These are phyloP conservation scores for Prinsepia uniflora DNA, from an alignment of 306 rosid species.

Conservation along the genomic window DNA sequence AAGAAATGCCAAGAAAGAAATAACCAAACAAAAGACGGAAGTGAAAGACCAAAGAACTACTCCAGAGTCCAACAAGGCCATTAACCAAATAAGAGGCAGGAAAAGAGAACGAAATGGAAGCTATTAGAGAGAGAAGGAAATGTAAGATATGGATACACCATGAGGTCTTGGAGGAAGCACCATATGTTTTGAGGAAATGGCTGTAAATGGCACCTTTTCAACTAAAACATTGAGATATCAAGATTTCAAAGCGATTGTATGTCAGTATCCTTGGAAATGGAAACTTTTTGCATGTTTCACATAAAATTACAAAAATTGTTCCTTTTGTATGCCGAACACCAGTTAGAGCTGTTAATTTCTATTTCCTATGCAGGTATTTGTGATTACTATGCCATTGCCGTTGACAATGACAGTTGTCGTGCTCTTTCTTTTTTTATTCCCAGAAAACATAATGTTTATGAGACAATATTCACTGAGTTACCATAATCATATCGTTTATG, in stretches of 20 bases:
- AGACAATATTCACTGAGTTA: slow-evolving; percentile 33
- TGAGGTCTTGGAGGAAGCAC: background rate
- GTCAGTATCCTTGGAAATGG: background rate
- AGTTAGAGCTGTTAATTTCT: background rate
- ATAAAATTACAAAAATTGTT: background rate
- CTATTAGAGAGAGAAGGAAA: background rate
- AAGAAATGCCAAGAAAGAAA: background rate
- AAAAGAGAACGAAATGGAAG: background rate
- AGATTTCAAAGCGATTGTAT: background rate
- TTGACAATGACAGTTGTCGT: background rate
- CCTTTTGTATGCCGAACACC: background rate
- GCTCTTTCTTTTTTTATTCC: background rate
- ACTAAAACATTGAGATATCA: background rate
- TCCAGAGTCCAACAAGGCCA: background rate
- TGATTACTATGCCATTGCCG: background rate
- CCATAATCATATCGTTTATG: slow-evolving; percentile 97
- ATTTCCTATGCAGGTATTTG: background rate
- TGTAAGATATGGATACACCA: background rate
- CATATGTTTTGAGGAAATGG: background rate
- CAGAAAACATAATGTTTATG: background rate
- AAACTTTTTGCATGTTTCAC: background rate
- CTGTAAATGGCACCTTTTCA: background rate
- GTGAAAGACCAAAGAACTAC: background rate
- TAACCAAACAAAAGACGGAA: background rate
- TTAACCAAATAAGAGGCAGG: background rate